Evolutionary conservation across 2,329 filamentous ascomycete genomes (phyloP).

Genomic region (Aspergillus terreus): DNA sequence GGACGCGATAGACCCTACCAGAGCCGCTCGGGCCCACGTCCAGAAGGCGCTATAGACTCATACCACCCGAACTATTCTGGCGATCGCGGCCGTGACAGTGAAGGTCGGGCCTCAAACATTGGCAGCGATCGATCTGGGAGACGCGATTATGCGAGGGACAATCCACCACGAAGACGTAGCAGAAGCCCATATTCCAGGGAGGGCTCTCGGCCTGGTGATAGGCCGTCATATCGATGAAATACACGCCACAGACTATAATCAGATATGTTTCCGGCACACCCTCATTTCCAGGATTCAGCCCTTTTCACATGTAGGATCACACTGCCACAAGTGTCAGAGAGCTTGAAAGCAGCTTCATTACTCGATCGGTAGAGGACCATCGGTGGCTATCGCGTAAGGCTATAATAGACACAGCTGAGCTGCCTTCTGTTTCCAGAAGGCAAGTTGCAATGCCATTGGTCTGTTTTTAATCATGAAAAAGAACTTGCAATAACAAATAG

Average conservation of each 20-base stretch:
- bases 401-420: too few relatives aligned
- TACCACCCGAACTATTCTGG: slow-evolving; percentile 35
- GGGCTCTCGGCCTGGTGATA: slow-evolving; percentile 18
- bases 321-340: not conserved
- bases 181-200: slow-evolving; percentile 32
- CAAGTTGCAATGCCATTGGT: too few relatives aligned
- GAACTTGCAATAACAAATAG: too few relatives aligned
- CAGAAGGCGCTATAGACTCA: slow-evolving; percentile 30
- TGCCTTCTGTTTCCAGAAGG: too few relatives aligned
- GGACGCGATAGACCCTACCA: slow-evolving; percentile 30
- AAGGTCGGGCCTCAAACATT: slow-evolving; percentile 12
- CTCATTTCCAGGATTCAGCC: too few relatives aligned
- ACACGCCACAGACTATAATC: too few relatives aligned
- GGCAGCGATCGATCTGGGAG: slow-evolving; percentile 24
- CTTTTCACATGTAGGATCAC: too few relatives aligned
- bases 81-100: slow-evolving; percentile 23
- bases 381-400: too few relatives aligned
- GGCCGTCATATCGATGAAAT: slow-evolving; percentile 19
- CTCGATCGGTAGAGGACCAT: too few relatives aligned
- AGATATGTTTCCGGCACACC: too few relatives aligned
- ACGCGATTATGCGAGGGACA: slow-evolving; percentile 28
- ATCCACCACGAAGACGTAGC: slow-evolving; percentile 27
- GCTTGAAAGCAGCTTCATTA: too few relatives aligned
- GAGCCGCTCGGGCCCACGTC: slow-evolving; percentile 19
- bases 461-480: too few relatives aligned